phyloP scores from a whole-genome alignment of 208 protist species.

The Trypanosoma melophagium region DNA sequence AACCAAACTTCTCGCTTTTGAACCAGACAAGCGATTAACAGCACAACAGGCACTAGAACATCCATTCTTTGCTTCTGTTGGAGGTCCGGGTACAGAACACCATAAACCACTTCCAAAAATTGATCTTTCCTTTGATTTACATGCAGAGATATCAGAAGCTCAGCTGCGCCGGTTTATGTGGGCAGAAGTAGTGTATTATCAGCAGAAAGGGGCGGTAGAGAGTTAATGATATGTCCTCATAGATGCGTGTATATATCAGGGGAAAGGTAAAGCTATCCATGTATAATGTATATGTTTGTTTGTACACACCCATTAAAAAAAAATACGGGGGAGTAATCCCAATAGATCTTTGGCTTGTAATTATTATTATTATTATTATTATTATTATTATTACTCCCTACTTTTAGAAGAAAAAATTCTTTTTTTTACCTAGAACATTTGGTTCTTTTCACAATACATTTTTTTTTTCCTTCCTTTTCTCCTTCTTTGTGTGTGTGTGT shows the following conservation, averaged over 20 bases:
- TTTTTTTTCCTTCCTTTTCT: no score
- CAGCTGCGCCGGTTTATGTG: conserved; percentile 81
- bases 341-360: no score
- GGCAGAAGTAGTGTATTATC: conserved; percentile 73
- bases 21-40: conserved; percentile 89
- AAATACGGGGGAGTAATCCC: conserved; percentile 33
- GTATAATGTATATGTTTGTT: no score
- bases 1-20: conserved; percentile 89
- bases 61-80: conserved; percentile 76
- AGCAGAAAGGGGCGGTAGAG: conserved; percentile 17
- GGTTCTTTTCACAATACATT: no score
- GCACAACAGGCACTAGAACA: conserved; percentile 83
- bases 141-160: conserved; percentile 84
- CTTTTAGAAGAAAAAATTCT: no score
- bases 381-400: no score
- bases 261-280: background rate
- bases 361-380: no score
- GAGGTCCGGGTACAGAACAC: conserved; percentile 35
- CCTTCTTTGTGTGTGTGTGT: no score
- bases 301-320: conserved; percentile 11
- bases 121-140: conserved; percentile 81
- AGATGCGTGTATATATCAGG: conserved; percentile 2
- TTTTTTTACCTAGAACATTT: no score
- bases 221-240: background rate
- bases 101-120: conserved; percentile 45